Evolutionary conservation across 2,329 filamentous ascomycete species (phyloP).

Genomic region (Arthrobotrys pseudoclavata): DNA sequence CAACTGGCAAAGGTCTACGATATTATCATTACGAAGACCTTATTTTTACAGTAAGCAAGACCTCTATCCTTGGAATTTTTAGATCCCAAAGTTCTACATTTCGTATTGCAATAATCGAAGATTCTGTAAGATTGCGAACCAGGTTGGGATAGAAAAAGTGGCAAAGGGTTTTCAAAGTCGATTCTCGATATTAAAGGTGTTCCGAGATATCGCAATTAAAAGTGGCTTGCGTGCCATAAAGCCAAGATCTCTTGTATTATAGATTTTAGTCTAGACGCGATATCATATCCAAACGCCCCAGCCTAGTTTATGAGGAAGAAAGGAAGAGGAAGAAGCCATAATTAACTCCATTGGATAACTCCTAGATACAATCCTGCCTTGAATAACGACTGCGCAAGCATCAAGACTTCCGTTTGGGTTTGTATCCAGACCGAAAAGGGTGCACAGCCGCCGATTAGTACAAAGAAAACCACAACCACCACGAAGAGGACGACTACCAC

Average conservation of each 20-base stretch:
- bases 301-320: too few relatives aligned
- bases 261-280: too few relatives aligned
- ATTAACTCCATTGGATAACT: background rate
- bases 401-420: background rate
- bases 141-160: too few relatives aligned
- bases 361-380: slow-evolving; percentile 25
- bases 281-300: too few relatives aligned
- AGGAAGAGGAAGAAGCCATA: background rate
- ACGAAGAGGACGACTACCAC: slow-evolving; percentile 1
- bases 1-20: slow-evolving; percentile 11
- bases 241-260: too few relatives aligned
- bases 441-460: background rate
- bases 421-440: slow-evolving; percentile 16
- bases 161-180: too few relatives aligned
- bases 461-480: slow-evolving; percentile 4
- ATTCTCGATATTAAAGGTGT: too few relatives aligned
- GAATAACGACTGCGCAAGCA: slow-evolving; percentile 19
- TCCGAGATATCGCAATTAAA: too few relatives aligned
- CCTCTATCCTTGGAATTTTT: background rate
- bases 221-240: too few relatives aligned
- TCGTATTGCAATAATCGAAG: too few relatives aligned
- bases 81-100: too few relatives aligned
- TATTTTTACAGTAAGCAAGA: slow-evolving; percentile 32
- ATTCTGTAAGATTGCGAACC: background rate
- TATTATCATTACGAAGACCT: slow-evolving; percentile 4